phyloP scores from a whole-genome alignment of 2,329 filamentous ascomycete species.

The Calonectria leucothoes region DNA sequence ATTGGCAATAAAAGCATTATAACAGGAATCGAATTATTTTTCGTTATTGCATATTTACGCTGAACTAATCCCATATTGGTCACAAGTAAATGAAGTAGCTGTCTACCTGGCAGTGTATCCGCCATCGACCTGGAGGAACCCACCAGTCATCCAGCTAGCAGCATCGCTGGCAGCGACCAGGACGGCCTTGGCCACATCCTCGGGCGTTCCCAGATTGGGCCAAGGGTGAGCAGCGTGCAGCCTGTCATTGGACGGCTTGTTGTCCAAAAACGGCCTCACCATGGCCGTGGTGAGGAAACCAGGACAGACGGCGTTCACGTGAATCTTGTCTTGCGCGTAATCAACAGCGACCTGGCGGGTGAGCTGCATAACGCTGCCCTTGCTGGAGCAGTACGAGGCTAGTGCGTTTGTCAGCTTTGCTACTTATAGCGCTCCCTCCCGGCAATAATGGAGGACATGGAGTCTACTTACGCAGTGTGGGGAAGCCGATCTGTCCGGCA shows the following conservation, averaged over 20 bases:
- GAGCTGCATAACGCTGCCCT: background rate
- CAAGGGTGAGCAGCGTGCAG: background rate
- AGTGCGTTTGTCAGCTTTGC: background rate
- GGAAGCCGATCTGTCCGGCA: background rate
- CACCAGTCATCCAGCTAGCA: background rate
- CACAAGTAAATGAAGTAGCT: background rate
- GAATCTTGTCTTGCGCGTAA: background rate
- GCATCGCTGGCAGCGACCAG: background rate
- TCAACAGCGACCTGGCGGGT: background rate
- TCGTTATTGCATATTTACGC: background rate
- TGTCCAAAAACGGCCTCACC: background rate
- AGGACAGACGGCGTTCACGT: background rate
- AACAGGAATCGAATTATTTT: background rate
- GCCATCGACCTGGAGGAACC: background rate
- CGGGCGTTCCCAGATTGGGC: background rate
- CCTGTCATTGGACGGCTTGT: background rate
- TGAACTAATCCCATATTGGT: background rate
- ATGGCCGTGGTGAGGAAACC: background rate
- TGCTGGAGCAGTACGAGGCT: background rate
- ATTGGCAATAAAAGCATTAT: background rate
- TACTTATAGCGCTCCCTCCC: background rate
- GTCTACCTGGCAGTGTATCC: background rate
- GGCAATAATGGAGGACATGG: background rate
- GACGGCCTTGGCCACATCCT: background rate
- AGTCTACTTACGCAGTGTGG: background rate